Evolutionary conservation across 164 flowering plant genomes (phyloP).

Genomic region (Malania oleifera): DNA sequence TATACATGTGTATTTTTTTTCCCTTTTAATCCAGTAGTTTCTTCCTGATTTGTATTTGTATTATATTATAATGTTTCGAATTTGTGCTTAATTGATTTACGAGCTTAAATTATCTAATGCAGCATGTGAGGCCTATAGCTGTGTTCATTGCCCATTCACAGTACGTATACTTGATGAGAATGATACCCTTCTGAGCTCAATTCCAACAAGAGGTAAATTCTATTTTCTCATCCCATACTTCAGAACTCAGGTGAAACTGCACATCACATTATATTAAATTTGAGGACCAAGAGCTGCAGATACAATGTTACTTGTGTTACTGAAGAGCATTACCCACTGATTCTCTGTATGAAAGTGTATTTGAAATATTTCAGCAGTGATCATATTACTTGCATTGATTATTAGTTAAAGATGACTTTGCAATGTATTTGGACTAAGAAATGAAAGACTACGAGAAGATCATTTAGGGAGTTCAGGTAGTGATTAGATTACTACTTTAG

Average conservation of each 20-base stretch:
- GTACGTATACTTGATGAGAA: conserved; percentile 51
- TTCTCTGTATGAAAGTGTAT: not conserved
- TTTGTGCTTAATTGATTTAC: not conserved
- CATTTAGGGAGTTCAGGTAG: too few relatives aligned
- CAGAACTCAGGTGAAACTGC: not conserved
- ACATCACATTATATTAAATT: not conserved
- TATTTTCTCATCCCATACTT: not conserved
- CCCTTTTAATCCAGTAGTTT: too few relatives aligned
- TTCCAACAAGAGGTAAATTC: conserved; percentile 50
- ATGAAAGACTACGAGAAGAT: too few relatives aligned
- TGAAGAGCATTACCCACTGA: too few relatives aligned
- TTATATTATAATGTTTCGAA: too few relatives aligned
- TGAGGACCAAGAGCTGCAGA: not conserved
- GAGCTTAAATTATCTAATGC: conserved; percentile 21
- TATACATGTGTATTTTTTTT: too few relatives aligned
- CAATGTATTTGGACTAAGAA: too few relatives aligned
- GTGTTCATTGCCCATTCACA: conserved; percentile 36
- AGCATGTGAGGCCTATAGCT: conserved; percentile 62
- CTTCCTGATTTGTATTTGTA: too few relatives aligned
- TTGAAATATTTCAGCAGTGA: too few relatives aligned
- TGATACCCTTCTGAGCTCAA: conserved; percentile 51
- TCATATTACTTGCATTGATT: too few relatives aligned
- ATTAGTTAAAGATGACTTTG: too few relatives aligned
- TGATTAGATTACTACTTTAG: too few relatives aligned
- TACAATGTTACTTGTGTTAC: not conserved